Evolutionary conservation across 1,139 yeast species (phyloP), one percentile per base, ranked within the genome.

Genomic region (Sugiyamaella pinicola): DNA sequence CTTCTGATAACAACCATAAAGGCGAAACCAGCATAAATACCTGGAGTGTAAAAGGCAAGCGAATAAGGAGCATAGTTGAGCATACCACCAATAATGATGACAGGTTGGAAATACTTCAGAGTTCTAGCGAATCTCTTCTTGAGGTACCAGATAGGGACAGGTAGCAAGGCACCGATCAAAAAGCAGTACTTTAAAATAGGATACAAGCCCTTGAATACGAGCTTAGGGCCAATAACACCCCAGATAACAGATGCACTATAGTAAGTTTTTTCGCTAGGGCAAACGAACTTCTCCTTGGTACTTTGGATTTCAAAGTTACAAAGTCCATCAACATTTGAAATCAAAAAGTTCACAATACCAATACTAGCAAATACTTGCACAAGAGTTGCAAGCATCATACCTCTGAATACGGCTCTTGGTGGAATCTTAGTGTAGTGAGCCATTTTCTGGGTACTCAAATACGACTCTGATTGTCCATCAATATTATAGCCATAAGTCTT

Each of bases 221-320:
- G 74, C 61, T 76, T 72, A 19, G 88, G 88, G 21, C 87, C 88
- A 62, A 84, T 81, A 47, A 79, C 79, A 58, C 87, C 87, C 79
- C 82, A 81, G 38, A 79, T 69, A 10, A 81, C 77, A 8, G 83
- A 76, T n/a, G 83, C 75, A 40, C 78, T 69, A 68, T 73, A 82
- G 64, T 69, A 77, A 1, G 81, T 76, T 15, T 76, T 74, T 44
- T 65, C 70, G 29, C 80, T 59, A n/a, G 63, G 68, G 48, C 74
- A 70, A 19, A 66, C 64, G 55, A 71, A 69, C 56, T 64, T 62
- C 42, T 57, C 59, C 7, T 63, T 49, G 8, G 47, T 47, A 13
- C 37, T 29, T 54, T 80, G 81, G 28, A 63, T 61, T n/a, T 74
- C 68, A 3, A 66, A 65, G 17, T 46, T 21, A 67, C 87, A 83